Evolutionary conservation across 140 eudicot genomes (phyloP).

Genomic region (Flaveria floridana): DNA sequence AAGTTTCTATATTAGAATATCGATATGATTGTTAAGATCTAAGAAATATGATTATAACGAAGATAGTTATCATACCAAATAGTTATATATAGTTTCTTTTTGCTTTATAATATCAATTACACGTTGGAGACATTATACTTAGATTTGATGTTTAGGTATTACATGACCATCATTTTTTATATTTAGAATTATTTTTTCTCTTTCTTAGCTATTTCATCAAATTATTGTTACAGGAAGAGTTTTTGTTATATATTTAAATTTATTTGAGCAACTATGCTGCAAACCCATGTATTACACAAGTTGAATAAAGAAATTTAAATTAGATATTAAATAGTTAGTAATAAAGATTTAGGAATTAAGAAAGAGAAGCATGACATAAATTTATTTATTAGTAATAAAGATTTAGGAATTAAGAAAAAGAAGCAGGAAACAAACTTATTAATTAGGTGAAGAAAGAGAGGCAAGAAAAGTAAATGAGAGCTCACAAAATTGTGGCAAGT

Average conservation of each 20-base stretch:
- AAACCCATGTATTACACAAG: too few species aligned
- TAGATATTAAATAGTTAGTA: too few species aligned
- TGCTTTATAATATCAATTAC: slow-evolving; percentile 12
- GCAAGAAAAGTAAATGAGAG: too few species aligned
- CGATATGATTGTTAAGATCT: slow-evolving; percentile 7
- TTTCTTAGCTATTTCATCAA: neutral
- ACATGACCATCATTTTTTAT: slow-evolving; percentile 4
- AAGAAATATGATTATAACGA: slow-evolving; percentile 22
- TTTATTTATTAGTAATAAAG: too few species aligned
- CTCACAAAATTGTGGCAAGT: too few species aligned
- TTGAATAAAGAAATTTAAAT: too few species aligned
- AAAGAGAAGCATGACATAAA: too few species aligned
- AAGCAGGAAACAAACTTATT: too few species aligned
- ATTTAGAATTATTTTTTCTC: neutral
- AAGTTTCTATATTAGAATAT: slow-evolving; percentile 4
- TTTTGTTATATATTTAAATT: neutral
- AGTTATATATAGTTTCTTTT: neutral
- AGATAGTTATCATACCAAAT: neutral
- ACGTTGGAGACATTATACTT: slow-evolving; percentile 16
- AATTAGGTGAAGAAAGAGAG: too few species aligned
- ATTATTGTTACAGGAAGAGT: neutral
- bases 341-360: too few species aligned
- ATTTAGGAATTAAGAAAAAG: too few species aligned
- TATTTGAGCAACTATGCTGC: neutral
- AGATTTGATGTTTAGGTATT: slow-evolving; percentile 6